A percentile compares a stretch with the other conserved stretches of the same genome.
phyloP scores from a whole-genome alignment of 257 asterid genomes.

The Vinca minor region DNA sequence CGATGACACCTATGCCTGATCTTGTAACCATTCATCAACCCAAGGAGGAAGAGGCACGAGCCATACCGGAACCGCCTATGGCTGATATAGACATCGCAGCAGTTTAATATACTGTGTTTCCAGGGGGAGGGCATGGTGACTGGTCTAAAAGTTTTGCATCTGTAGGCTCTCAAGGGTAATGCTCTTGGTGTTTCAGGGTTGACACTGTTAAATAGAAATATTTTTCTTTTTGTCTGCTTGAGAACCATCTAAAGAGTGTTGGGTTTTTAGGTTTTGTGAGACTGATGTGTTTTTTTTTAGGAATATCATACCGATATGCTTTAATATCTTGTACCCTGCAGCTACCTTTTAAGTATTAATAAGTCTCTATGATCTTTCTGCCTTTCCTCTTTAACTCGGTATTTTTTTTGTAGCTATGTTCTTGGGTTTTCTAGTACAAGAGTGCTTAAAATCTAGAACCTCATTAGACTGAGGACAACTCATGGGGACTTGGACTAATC shows the following conservation, averaged over 20 bases:
- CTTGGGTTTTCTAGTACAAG: too few species aligned
- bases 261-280: not conserved
- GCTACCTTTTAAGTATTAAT: not conserved
- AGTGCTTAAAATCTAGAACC: too few species aligned
- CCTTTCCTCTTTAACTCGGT: too few species aligned
- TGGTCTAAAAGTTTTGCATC: too few species aligned
- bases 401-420: too few species aligned
- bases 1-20: conserved; percentile 44
- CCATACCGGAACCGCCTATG: conserved; percentile 14
- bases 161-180: too few species aligned
- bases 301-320: not conserved
- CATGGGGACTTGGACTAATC: too few species aligned
- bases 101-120: not conserved
- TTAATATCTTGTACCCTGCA: not conserved
- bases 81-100: conserved; percentile 31
- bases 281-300: too few species aligned
- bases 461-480: too few species aligned
- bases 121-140: not conserved
- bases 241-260: conserved; percentile 1
- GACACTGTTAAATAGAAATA: conserved; percentile 6
- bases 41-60: conserved; percentile 38
- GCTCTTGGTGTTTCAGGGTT: conserved; percentile 4
- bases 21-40: conserved; percentile 54
- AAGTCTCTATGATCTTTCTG: too few species aligned
- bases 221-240: conserved; percentile 3